These are phyloP conservation scores for Skeletonema tropicum DNA, from an alignment of 108 stramenopile species.

Conservation along the genomic window DNA sequence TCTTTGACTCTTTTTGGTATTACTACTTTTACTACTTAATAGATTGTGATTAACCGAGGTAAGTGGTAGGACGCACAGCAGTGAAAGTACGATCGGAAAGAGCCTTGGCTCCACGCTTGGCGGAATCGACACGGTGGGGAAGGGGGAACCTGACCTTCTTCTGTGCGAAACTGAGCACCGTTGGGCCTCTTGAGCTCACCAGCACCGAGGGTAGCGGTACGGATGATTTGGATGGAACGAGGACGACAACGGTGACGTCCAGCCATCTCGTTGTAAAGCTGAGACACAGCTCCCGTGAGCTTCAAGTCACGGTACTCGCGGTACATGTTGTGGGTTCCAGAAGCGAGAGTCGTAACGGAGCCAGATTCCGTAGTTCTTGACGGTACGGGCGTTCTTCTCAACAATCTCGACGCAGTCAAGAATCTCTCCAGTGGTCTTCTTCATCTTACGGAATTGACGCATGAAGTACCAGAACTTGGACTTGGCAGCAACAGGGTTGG, in stretches of 20 bases:
- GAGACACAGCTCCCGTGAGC: constrained; percentile 96
- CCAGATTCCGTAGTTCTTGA: constrained; percentile 99
- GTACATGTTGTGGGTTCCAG: constrained; percentile 99
- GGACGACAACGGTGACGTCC: constrained; percentile 99
- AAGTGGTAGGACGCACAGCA: constrained; percentile 84
- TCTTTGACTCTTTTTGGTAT: constrained; percentile 7
- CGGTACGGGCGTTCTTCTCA: constrained; percentile 95
- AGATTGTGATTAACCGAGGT: constrained; percentile 66
- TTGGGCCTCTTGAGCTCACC: constrained; percentile 92
- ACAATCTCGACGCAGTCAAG: constrained; percentile 95
- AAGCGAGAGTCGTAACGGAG: constrained; percentile 98
- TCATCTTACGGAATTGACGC: constrained; percentile 99
- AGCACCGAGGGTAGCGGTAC: constrained; percentile 90
- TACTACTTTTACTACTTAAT: constrained; percentile 10
- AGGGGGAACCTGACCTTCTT: constrained; percentile 97
- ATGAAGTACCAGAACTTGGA: constrained; percentile 99
- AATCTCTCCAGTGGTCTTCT: constrained; percentile 99
- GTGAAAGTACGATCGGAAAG: constrained; percentile 74
- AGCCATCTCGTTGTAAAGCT: constrained; percentile 99
- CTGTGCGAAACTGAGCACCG: constrained; percentile 92
- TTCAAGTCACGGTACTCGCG: constrained; percentile 98
- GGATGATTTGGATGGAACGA: constrained; percentile 99
- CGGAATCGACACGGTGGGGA: constrained; percentile 93
- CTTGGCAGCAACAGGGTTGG: constrained; percentile 94
- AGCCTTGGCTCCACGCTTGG: constrained; percentile 91